Base-by-base conservation (phyloP, 2,329 filamentous ascomycete species). In the Xylariaceae sp. region DNA sequence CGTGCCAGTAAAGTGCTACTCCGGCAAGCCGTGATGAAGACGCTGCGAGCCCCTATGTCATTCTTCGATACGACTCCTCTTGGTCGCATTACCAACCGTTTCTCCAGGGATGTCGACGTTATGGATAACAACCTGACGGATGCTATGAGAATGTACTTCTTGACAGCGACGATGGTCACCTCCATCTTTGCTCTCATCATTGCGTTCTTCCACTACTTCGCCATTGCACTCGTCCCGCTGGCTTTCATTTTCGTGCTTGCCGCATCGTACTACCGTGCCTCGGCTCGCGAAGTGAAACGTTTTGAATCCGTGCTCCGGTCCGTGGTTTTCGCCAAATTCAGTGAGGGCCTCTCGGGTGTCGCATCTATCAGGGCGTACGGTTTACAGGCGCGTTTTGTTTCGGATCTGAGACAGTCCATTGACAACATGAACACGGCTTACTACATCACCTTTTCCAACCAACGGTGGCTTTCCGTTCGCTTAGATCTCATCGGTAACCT, bases 51-150 rank as follows among this genome's bases (percentile, higher is more conserved):
- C 2, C 85, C 85, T n/a, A 87, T 88, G 91, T 88, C 89, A 3
- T 97, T 97, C 77, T 97, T 97, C 76, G 94, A 99, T 69, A 97
- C 94, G 0, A 97, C 94, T 0, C 94, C 94, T 0, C 82, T 97
- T 1, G 94, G 94, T 17, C 88, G 93, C 44, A 97, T 97, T 72
- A 96, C 92, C 18, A 97, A 97, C 73, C 89, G 94, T 13, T 97
- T 97, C 75, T 95, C 91, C 37, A 88, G 93, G 66, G 94, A 99
- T 69, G 89, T 97, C 47, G 91, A 97, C 69, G 90, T 94, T 58
- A 95, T 97, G 91, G 94, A 97, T 76, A 96, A 96, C 73, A 90
- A 87, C 59, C 77, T 97, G 49, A 88, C 88, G 0, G 93, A 97
- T 68, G 88, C 90, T 2, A 90, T 97, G 75, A 86, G 93, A 65